Base-by-base conservation (phyloP, 768 basidiomycete species). In the Favolaschia claudopus region DNA sequence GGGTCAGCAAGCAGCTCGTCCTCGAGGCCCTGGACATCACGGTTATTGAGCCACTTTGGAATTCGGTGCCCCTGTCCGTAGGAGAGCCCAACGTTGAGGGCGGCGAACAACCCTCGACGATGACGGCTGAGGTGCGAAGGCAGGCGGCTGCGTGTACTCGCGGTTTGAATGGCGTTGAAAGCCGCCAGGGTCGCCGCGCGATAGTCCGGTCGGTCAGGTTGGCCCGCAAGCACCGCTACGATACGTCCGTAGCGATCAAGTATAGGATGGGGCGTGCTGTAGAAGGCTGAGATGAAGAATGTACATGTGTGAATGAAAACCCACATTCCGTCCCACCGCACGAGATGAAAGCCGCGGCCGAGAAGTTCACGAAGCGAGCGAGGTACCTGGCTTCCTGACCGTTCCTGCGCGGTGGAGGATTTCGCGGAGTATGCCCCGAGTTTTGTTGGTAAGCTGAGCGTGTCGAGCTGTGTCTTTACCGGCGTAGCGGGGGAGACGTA, bases 161-260 rank as follows among this genome's bases (percentile, higher is more conserved):
- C 34, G 1, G 29, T 5, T 12, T 29, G 34, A 20, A 55, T 55
- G 7, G 27, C 19, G 2, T 15, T 6, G 27, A 39, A 55, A 7
- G 44, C 54, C 7, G 3, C 7, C 8, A 15, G n/a, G 8, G 29
- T 44, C 0, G 44, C 44, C 1, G 10, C 14, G 6, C n/a, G 10
- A 12, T 55, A 55, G 0, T 25, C 22, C 3, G 19, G 20, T 4
- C 34, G 7, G 6, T 15, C 19, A 0, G 55, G 60, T 24, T 52
- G 55, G 7, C 60, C 60, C 1, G 49, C 53, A 33, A 57, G 55
- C 3, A 62, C 48, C 0, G 40, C 60, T 7, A 62, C 25, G 31
- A 62, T 62, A 27, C 60, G 47, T 17, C 55, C 60, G 2, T 24
- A n/a, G 17, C 20, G 5, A 20, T 62, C 49, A n/a, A 57, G 1